Evolutionary conservation across 202 grass and related monocot genomes (phyloP), one percentile per base, ranked within the genome.

Genomic region (Schoenoplectus triqueter): DNA sequence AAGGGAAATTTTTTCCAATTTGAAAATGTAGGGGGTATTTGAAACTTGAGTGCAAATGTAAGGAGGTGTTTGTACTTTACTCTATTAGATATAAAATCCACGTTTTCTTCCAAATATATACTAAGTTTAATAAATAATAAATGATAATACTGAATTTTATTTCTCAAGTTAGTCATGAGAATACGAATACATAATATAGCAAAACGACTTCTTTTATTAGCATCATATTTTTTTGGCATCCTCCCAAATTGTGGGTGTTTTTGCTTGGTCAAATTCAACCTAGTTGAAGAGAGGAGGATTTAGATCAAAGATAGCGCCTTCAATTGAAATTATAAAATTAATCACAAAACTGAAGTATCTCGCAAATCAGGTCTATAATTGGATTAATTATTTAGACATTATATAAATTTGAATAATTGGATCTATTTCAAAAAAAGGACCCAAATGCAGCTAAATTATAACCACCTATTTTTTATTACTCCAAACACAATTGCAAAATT

Each of bases 191-290:
- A 48, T 18, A 70, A 9, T 14, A 69, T 9, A 67, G 18, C 14
- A 75, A 69, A 44, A 44, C 39, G 49, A 56, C 50, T 76, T 76
- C 50, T 56, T 50, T 56, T 76, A 56, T 55, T 40, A 56, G 20
- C 50, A 76, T 76, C 21, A 55, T 20, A 56, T 55, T 76, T 2
- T 72, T 49, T 49, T 45, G 7, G 45, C 48, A 47, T 10, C 1
- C 69, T 72, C 5, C 20, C 50, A 76, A 76, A 56, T 76, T 76
- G 51, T 76, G 55, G 50, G 39, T 75, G 19, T 54, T 75, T 76
- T 76, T 55, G 19, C 4, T 75, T 31, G 48, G 72, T 75, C 72
- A 75, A 75, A 75, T 22, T 54, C 72, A 75, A 52, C 72, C 1
- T 22, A 55, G 50, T 76, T 76, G 20, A 14, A 76, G 72, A 55